phyloP scores from a whole-genome alignment of 2,329 filamentous ascomycete species.

The Sporothrix pallida region DNA sequence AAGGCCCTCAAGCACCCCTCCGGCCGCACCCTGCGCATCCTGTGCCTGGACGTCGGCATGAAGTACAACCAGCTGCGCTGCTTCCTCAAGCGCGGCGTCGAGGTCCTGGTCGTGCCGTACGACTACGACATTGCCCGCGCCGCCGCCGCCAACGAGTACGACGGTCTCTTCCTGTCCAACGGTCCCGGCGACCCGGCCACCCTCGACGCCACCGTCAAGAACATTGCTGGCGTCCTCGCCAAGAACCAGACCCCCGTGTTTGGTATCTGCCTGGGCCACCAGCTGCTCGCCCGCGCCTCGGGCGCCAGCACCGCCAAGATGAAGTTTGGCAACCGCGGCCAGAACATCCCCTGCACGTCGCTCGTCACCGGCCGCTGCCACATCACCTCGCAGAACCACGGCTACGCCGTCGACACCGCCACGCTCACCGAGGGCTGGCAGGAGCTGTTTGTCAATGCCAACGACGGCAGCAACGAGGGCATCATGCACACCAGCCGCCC shows the following conservation, averaged over 20 bases:
- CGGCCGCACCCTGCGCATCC: constrained; percentile 81
- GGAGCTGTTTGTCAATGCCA: constrained; percentile 97
- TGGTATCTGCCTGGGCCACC: constrained; percentile 94
- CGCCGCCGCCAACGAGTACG: constrained; percentile 81
- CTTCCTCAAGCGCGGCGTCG: constrained; percentile 86
- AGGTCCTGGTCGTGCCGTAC: constrained; percentile 95
- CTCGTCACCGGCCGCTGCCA: constrained; percentile 95
- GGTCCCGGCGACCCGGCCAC: constrained; percentile 93
- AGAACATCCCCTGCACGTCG: constrained; percentile 98
- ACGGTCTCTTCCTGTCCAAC: constrained; percentile 97
- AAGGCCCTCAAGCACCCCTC: constrained; percentile 81
- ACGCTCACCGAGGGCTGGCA: constrained; percentile 81
- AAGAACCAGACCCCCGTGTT: constrained; percentile 87
- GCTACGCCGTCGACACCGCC: constrained; percentile 85
- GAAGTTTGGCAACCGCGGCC: constrained; percentile 98
- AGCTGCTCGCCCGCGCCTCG: constrained; percentile 85
- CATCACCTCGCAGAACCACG: constrained; percentile 99
- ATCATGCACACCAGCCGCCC: constrained; percentile 85
- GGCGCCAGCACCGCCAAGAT: constrained; percentile 90
- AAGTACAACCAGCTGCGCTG: constrained; percentile 98
- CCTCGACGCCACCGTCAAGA: constrained; percentile 77
- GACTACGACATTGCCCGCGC: constrained; percentile 85
- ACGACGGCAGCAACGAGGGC: constrained; percentile 97
- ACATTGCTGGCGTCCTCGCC: constrained; percentile 76
- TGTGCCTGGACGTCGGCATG: constrained; percentile 95